These are phyloP conservation scores for Zasmidium cellare DNA, from an alignment of 2,329 filamentous ascomycete species.

Conservation along the genomic window DNA sequence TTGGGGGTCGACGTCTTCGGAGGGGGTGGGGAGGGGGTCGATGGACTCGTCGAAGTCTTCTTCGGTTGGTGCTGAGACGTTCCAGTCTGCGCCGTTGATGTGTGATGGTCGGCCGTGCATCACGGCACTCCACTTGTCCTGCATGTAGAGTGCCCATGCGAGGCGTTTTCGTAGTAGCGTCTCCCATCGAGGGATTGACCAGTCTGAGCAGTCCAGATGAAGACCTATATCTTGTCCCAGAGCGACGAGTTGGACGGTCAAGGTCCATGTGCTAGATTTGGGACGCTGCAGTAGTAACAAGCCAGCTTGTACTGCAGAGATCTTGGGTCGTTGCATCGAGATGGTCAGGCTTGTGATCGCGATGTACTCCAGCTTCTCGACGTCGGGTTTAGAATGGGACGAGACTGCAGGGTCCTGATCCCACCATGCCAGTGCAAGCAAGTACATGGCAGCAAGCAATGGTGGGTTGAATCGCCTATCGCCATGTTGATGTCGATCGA, in stretches of 20 bases:
- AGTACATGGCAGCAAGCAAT: constrained; percentile 76
- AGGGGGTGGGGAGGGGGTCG: constrained; percentile 23
- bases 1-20: constrained; percentile 62
- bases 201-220: constrained; percentile 81
- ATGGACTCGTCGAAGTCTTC: constrained; percentile 75
- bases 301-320: constrained; percentile 77
- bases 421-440: constrained; percentile 88
- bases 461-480: constrained; percentile 74
- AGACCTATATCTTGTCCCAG: constrained; percentile 84
- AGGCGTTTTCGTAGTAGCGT: constrained; percentile 79
- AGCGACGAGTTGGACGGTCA: constrained; percentile 84
- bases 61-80: constrained; percentile 63
- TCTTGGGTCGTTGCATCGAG: constrained; percentile 77
- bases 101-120: constrained; percentile 85
- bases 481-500: constrained; percentile 73
- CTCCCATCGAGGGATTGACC: constrained; percentile 89
- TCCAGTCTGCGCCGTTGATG: constrained; percentile 71
- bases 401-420: constrained; percentile 69
- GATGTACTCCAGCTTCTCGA: constrained; percentile 70
- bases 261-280: constrained; percentile 76
- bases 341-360: constrained; percentile 72
- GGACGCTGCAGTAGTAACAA: constrained; percentile 72
- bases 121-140: constrained; percentile 88
- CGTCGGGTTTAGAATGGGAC: constrained; percentile 66
- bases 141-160: constrained; percentile 90